Evolutionary conservation across 306 rosid species (phyloP), one percentile per base, ranked within the genome.

Genomic region (Cyclanthera cordifolia): DNA sequence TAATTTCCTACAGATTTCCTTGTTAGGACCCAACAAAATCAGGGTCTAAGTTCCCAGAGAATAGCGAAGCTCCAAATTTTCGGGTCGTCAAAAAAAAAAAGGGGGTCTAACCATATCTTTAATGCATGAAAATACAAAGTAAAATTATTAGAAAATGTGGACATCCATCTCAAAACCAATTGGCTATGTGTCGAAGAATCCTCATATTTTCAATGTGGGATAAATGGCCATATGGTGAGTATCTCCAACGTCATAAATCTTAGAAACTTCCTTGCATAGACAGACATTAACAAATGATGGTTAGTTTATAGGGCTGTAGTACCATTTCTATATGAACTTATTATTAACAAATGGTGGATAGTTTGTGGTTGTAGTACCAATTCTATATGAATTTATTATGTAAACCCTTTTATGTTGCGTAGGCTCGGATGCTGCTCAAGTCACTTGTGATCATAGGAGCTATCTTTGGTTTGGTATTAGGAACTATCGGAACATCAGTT

Each of bases 391-490:
- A 27, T 16, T 52, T 53, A 54, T 78, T 69, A 43, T 76, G 53
- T 65, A 10, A 72, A 73, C 53, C 79, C 69, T 59, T 19, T 75
- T 72, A 25, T 76, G 43, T 37, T 30, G 14, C 52, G 80, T 90
- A 87, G 96, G 96, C 92, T 53, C 78, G 87, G 16, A 61, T 69
- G 79, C 85, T 92, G 73, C 88, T 89, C 56, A 89, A 86, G 78
- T 92, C 97, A 21, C 96, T 92, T 25, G 74, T 81, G 53, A 74
- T 71, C 79, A 84, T 89, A 6, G 97, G 97, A 78, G 87, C 54
- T 51, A 69, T 79, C 50, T 81, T 87, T 57, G 95, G 97, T 53
- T 77, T 74, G 14, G 69, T 78, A 54, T 79, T 89, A 53, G 97
- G 96, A 67, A 56, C 81, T 51, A 65, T 89, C 68, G 97, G 97